phyloP scores from a whole-genome alignment of 768 basidiomycete species.

The Tubosaeta brunneosetosa region DNA sequence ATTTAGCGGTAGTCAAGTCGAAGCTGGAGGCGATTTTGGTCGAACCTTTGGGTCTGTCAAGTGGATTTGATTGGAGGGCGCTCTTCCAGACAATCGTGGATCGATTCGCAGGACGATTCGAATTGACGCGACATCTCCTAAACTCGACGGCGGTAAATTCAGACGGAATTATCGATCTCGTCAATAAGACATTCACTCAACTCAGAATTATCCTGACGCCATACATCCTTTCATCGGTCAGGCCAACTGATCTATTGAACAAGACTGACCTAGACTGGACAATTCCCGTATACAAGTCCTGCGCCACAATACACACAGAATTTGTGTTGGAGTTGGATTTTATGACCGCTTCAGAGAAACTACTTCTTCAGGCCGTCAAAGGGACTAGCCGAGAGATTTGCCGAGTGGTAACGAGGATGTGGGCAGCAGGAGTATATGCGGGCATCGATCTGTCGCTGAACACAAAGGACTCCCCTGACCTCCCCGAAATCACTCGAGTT shows the following conservation, averaged over 20 bases:
- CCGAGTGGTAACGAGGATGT: constrained; percentile 21
- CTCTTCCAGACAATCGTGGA: constrained; percentile 35
- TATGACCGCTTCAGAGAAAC: constrained; percentile 17
- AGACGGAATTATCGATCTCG: background rate
- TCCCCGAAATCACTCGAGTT: constrained; percentile 2
- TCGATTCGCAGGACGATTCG: constrained; percentile 18
- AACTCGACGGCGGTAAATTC: constrained; percentile 13
- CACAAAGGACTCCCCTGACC: background rate
- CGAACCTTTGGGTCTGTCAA: constrained; percentile 7
- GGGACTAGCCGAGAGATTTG: constrained; percentile 42
- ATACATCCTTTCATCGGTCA: constrained; percentile 2
- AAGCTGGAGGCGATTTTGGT: constrained; percentile 1
- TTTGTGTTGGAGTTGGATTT: background rate
- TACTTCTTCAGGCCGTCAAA: constrained; percentile 21
- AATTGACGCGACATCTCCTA: constrained; percentile 32
- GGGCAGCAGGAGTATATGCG: constrained; percentile 29
- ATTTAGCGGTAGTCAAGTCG: background rate
- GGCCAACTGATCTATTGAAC: background rate
- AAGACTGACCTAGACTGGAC: constrained; percentile 11
- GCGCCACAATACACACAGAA: background rate
- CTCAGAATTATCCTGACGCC: constrained; percentile 22
- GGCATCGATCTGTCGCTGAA: constrained; percentile 7
- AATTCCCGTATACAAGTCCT: constrained; percentile 1
- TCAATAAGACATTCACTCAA: constrained; percentile 7
- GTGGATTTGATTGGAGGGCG: constrained; percentile 40